Evolutionary conservation across 2,329 filamentous ascomycete genomes (phyloP).

Genomic region (Hypomyces rosellus): DNA sequence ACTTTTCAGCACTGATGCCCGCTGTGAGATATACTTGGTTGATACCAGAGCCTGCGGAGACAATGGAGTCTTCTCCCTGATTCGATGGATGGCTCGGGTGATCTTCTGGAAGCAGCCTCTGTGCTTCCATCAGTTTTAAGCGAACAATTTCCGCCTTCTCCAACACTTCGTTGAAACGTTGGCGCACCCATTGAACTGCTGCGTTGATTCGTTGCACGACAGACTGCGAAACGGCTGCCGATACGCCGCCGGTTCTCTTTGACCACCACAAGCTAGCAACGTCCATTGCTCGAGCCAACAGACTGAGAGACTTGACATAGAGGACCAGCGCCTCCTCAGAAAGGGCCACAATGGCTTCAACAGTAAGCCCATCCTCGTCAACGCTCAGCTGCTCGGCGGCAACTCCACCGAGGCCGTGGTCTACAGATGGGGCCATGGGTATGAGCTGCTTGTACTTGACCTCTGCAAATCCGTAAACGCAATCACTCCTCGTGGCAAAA

Average conservation of each 20-base stretch:
- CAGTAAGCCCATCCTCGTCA: constrained; percentile 71
- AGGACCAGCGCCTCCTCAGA: constrained; percentile 93
- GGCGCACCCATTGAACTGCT: constrained; percentile 91
- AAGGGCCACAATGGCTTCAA: constrained; percentile 77
- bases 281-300: constrained; percentile 92
- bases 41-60: constrained; percentile 55
- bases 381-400: constrained; percentile 44
- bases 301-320: constrained; percentile 87
- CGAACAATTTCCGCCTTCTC: constrained; percentile 96
- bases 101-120: constrained; percentile 73
- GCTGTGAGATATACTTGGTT: constrained; percentile 80
- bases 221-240: constrained; percentile 38
- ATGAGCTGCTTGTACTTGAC: constrained; percentile 98
- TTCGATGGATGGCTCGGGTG: constrained; percentile 84
- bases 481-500: constrained; percentile 85
- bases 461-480: constrained; percentile 95
- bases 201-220: constrained; percentile 73
- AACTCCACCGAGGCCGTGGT: constrained; percentile 63
- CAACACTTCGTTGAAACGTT: constrained; percentile 91
- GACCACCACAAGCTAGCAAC: constrained; percentile 91
- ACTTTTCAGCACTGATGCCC: constrained; percentile 87
- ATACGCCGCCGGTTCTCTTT: constrained; percentile 54
- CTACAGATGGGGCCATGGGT: constrained; percentile 72
- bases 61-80: constrained; percentile 53
- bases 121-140: constrained; percentile 77